Base-by-base conservation (phyloP, 2,329 filamentous ascomycete genomes). In the Macroventuria anomochaeta region DNA sequence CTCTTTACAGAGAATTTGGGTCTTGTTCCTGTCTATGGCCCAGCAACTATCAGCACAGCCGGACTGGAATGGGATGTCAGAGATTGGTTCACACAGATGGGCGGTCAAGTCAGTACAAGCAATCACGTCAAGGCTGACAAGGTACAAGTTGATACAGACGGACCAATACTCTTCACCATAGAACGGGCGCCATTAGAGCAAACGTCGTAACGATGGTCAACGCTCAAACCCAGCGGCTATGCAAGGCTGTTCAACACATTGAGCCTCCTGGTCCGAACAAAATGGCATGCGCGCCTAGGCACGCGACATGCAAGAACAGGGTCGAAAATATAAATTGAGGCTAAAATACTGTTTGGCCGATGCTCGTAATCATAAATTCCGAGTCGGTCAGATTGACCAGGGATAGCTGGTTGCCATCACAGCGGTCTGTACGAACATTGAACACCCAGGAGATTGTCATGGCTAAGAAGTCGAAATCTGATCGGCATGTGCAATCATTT, bases 51-150 rank as follows among this genome's bases (percentile, higher is more conserved):
- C 64, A 88, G 86, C 7, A 96, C 91, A 0, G 77, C 80, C 12
- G 95, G 95, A 0, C 79, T 97, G 17, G 88, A 96, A 71, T 99
- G 95, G 95, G 92, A 99, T 75, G 90, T 99, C 1, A 71, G 81
- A 54, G 80, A 91, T 55, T 96, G 93, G 92, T 77, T 83, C 61
- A 96, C 79, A 18, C 72, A 76, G 42, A 78, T 81, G 70, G 79
- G 79, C 13, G 73, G 74, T 2, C 74, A 78, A 52, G 74, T 81
- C 53, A 81, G 79, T 59, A 80, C 79, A 6, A 81, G 78, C 56
- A 81, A 81, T 58, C 79, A 81, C 53, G 72, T 80, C 43, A 72
- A 76, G 33, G 64, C 68, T 6, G 74, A 79, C 28, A 51, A 69
- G 20, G 64, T 81, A 8, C 62, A 63, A 10, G 68, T 81, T 15